Evolutionary conservation across 768 basidiomycete species (phyloP), one percentile per base, ranked within the genome.

Genomic region (Fistulinella prunicolor): DNA sequence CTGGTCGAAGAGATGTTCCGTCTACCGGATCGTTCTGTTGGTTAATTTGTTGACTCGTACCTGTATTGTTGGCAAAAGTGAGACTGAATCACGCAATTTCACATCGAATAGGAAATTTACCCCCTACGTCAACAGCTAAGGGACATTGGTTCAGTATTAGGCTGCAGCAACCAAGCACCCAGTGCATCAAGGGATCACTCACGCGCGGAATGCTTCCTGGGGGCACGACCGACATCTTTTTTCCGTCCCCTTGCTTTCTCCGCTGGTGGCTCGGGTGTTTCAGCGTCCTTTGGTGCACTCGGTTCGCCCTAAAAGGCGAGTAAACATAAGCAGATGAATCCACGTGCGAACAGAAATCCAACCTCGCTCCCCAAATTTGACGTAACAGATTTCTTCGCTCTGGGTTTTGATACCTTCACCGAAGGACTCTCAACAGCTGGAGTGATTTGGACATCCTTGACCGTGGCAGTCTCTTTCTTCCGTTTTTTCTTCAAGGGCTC

Each of bases 401-500:
- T 46, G n/a, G 47, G 17, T 45, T 58, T 50, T 12, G 20, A 9
- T 19, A 9, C 13, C n/a, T 28, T 28, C 10, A 10, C 26, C 6
- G 26, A 10, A 28, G 26, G 6, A 28, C 26, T 28, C 26, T 28
- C 26, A 16, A 21, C 19, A 21, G 6, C 29, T 9, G 38, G 49
- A 10, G 45, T 10, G 26, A 10, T 28, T 28, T 41, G 39, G 24
- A 24, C 16, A 7, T 52, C 50, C 20, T 57, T 57, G 3, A 29
- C 34, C 24, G 41, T 51, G 3, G 36, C 30, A 7, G 8, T 2
- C 17, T 36, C 49, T 12, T 47, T 53, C 47, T 47, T 60, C n/a
- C 6, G 44, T 42, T 30, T 62, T 21, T 65, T 65, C 53, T 45
- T 55, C 9, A 43, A 48, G 12, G 54, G 55, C 10, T 54, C 58